Evolutionary conservation across 306 rosid genomes (phyloP).

Genomic region (Quercus agrifolia): DNA sequence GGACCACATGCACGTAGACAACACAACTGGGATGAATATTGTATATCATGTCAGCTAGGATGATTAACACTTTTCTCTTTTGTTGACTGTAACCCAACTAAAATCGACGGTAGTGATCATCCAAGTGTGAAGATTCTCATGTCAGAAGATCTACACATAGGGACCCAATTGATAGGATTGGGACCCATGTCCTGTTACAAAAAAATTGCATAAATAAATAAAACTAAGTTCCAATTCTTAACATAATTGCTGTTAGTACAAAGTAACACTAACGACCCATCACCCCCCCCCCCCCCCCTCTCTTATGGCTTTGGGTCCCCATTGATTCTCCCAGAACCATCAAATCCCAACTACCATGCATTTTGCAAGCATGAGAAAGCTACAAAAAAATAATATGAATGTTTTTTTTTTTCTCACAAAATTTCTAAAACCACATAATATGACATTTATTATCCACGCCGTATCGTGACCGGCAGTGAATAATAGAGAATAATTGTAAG

Average conservation of each 20-base stretch:
- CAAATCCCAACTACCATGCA: conserved; percentile 11
- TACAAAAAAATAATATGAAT: not conserved
- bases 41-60: conserved; percentile 37
- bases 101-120: conserved; percentile 38
- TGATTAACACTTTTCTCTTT: conserved; percentile 16
- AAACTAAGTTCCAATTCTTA: conserved; percentile 3
- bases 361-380: conserved; percentile 7
- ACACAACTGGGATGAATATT: conserved; percentile 15
- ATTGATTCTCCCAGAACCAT: not conserved
- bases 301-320: not conserved
- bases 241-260: conserved; percentile 2
- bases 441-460: too few relatives aligned
- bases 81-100: conserved; percentile 28
- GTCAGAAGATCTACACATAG: conserved; percentile 59
- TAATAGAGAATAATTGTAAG: too few relatives aligned
- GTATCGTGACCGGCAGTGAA: too few relatives aligned
- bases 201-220: not conserved
- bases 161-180: conserved; percentile 31
- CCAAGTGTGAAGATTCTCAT: conserved; percentile 47
- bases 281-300: not conserved
- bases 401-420: not conserved
- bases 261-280: conserved; percentile 14
- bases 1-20: conserved; percentile 19
- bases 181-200: conserved; percentile 9
- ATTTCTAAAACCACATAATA: not conserved